These are phyloP conservation scores for Leccinellum rugosiceps DNA, from an alignment of 768 basidiomycete species.

Conservation along the genomic window DNA sequence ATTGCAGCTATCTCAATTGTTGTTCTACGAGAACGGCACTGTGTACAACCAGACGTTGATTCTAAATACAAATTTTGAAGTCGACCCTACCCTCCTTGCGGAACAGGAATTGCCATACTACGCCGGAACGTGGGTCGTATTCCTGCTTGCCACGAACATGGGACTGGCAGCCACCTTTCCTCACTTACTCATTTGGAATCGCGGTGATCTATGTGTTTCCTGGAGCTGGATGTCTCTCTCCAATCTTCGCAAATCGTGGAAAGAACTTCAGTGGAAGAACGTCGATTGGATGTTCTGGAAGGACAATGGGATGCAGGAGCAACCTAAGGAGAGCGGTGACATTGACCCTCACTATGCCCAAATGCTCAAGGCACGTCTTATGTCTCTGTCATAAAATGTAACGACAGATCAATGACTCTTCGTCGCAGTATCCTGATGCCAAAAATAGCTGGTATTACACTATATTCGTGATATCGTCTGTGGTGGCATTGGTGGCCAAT, in stretches of 20 bases:
- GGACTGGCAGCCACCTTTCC: conserved; percentile 45
- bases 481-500: conserved; percentile 51
- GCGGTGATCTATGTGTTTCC: conserved; percentile 42
- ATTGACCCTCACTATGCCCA: conserved; percentile 53
- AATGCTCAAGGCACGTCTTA: conserved; percentile 39
- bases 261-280: conserved; percentile 20
- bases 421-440: conserved; percentile 31
- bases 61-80: conserved; percentile 46
- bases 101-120: conserved; percentile 36
- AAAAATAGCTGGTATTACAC: conserved; percentile 33
- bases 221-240: conserved; percentile 46
- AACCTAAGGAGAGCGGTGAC: conserved; percentile 37
- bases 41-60: conserved; percentile 51
- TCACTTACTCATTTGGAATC: conserved; percentile 53
- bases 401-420: background rate
- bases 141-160: conserved; percentile 16
- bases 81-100: conserved; percentile 26
- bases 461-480: conserved; percentile 31
- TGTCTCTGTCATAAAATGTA: conserved; percentile 14
- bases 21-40: conserved; percentile 53
- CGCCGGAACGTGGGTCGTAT: conserved; percentile 24
- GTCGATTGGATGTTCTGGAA: conserved; percentile 41
- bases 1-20: conserved; percentile 41
- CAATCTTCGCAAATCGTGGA: conserved; percentile 22
- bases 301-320: conserved; percentile 11